These are phyloP conservation scores for Colletotrichum sp. DNA, from an alignment of 2,329 filamentous ascomycete species.

Conservation along the genomic window DNA sequence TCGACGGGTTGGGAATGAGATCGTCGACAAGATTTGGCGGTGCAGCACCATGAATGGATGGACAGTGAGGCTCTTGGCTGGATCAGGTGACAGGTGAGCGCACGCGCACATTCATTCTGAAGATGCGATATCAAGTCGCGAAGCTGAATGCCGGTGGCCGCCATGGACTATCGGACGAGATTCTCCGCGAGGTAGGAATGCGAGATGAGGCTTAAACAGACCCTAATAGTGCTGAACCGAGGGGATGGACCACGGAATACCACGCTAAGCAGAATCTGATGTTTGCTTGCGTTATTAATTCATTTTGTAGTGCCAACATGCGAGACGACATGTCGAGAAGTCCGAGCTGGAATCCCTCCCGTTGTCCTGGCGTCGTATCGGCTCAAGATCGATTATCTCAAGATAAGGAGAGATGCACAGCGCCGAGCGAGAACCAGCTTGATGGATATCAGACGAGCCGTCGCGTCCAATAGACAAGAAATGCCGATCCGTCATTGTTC, in stretches of 20 bases:
- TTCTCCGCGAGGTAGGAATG: not conserved
- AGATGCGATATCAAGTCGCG: not conserved
- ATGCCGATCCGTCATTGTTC: constrained; percentile 4
- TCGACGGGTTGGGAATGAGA: not conserved
- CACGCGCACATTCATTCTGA: not conserved
- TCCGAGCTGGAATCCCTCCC: not conserved
- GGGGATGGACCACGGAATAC: not conserved
- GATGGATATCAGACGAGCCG: not conserved
- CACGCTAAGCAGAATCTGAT: not conserved
- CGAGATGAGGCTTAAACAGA: constrained; percentile 5
- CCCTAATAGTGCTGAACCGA: constrained; percentile 4
- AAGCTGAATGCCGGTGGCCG: not conserved
- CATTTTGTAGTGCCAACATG: not conserved
- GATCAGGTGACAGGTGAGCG: not conserved
- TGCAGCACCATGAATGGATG: not conserved
- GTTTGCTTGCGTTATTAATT: not conserved
- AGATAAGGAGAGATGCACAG: not conserved
- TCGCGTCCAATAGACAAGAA: not conserved
- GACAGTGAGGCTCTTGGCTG: not conserved
- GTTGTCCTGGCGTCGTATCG: not conserved
- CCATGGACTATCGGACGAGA: constrained; percentile 5
- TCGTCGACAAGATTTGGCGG: not conserved
- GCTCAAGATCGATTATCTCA: not conserved
- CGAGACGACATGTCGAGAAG: not conserved
- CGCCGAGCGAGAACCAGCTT: not conserved